Evolutionary conservation across 768 basidiomycete genomes (phyloP), one percentile per base, ranked within the genome.

Genomic region (Trametes cinnabarina): DNA sequence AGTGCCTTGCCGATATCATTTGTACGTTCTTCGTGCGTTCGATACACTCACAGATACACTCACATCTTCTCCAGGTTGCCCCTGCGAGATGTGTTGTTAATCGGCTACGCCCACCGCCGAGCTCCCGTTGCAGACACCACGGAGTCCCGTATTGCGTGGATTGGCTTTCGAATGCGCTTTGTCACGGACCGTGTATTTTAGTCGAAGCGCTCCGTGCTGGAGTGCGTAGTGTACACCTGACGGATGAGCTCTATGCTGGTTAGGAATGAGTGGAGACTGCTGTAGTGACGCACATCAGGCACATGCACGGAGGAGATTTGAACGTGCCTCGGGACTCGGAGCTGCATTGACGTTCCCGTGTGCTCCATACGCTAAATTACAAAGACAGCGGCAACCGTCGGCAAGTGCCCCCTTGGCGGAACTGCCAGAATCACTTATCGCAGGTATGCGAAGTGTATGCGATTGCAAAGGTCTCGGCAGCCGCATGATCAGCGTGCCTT

Each of bases 51-150:
- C 32, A 49, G 14, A 39, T 54, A 19, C 60, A 68, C 42, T 62
- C 8, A 8, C 25, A 42, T 11, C 42, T 23, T 22, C 43, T 9
- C 51, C 6, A 61, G 87, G 87, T 72, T 90, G 87, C 78, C 88
- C 88, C 9, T 90, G 88, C 76, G 88, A 90, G 74, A 82, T 88
- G 82, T 84, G 82, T 69, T 88, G 86, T 69, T 86, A 76, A 57
- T 22, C 15, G 17, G 6, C 44, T 20, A 26, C 46, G 26, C 32
- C 12, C 20, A 9, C 40, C 19, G 2, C 3, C 30, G 10, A 23
- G 14, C 10, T 37, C 40, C 30, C 14, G 47, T 37, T 37, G 12
- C 22, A 37, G 32, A 22, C 19, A 14, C 19, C 37, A 41, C 41
- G 37, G 35, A 26, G 35, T 26, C 10, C 46, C 26, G 37, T 23